Evolutionary conservation across 495 filamentous ascomycete species (phyloP).

Genomic region (Neurospora terricola): DNA sequence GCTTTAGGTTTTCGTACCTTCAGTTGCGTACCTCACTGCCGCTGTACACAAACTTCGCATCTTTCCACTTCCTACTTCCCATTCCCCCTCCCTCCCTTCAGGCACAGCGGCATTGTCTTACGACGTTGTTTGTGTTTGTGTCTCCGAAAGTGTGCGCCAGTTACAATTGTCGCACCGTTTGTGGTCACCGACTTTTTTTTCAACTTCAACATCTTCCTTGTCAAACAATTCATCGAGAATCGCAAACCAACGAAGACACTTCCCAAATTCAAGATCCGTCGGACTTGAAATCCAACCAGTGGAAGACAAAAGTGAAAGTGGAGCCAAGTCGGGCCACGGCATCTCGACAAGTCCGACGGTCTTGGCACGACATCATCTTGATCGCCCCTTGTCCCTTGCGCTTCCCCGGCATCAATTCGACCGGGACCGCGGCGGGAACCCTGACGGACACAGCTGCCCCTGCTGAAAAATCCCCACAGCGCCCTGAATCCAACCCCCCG

Average conservation of each 20-base stretch:
- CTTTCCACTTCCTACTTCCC: no score
- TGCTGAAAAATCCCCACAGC: background rate
- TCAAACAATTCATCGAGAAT: no score
- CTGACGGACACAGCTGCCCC: background rate
- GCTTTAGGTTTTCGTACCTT: background rate
- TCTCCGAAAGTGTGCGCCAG: background rate
- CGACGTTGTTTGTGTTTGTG: background rate
- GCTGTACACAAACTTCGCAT: no score
- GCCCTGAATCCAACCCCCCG: background rate
- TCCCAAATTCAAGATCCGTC: background rate
- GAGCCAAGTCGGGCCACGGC: background rate
- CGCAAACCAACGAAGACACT: background rate
- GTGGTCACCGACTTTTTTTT: background rate
- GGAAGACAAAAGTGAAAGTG: background rate
- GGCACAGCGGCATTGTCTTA: background rate
- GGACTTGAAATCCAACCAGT: background rate
- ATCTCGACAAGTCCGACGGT: background rate
- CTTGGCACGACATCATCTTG: conserved; percentile 3
- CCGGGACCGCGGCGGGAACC: background rate
- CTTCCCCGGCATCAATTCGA: background rate
- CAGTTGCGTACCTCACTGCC: background rate
- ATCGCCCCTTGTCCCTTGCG: background rate
- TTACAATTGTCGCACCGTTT: background rate
- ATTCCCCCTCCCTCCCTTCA: background rate
- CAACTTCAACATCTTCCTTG: background rate